Evolutionary conservation across 306 rosid species (phyloP), one percentile per base, ranked within the genome.

Genomic region (Pachyrhizus erosus): DNA sequence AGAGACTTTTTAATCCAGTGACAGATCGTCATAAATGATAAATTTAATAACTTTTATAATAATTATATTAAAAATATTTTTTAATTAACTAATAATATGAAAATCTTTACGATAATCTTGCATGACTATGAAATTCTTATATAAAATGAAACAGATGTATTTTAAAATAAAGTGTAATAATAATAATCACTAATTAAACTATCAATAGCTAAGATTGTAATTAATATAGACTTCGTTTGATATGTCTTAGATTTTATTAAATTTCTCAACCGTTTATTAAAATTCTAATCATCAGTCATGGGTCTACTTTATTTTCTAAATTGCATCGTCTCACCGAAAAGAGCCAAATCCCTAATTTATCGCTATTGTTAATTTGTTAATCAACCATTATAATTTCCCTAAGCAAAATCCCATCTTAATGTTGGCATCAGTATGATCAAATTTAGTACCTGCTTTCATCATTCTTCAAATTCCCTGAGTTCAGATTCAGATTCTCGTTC

Each of bases 371-470:
- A 27, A 12, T 62, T 27, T 62, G 17, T 15, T 11, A 26, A 60
- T 57, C 31, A 9, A 60, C 66, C 9, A 2, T 26, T 26, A 26
- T 60, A 26, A 60, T 26, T 60, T 2, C 7, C 5, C 70, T 15
- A 27, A 60, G 20, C 18, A 12, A 64, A 64, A 29, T 29, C 70
- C 13, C 43, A 31, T 64, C 39, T 15, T 33, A 64, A 20, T 67
- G 29, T 67, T 54, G 20, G 18, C 34, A 12, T 23, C 39, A 70
- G 21, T 65, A 83, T 54, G 46, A 73, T 83, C 66, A 71, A 79
- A 75, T 76, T 17, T 11, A 37, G 27, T 90, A 92, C 93, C 93
- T 89, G 78, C 60, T 85, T 73, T 79, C 78, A 33, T 71, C 87
- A 26, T 74, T 65, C 83, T 74, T 86, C 69, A 84, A 78, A 81